A percentile compares a stretch with the other conserved stretches of the same genome.
These are phyloP conservation scores for Streptanthus diversifolius DNA, from an alignment of 345 rosid species.

Conservation along the genomic window DNA sequence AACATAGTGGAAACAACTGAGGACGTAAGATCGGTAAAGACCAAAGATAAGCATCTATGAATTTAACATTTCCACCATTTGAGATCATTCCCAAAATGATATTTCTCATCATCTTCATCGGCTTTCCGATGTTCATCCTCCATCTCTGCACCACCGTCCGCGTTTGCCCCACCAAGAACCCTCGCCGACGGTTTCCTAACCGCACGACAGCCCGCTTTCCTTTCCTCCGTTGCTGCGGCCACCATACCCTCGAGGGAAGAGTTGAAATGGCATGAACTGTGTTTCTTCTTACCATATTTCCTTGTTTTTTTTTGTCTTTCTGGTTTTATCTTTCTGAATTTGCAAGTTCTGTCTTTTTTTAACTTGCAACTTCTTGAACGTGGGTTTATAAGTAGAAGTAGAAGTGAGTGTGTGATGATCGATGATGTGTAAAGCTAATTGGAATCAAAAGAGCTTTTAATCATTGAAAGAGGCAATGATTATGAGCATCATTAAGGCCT, in stretches of 20 bases:
- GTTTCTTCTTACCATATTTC: conserved; percentile 29
- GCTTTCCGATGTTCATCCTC: conserved; percentile 51
- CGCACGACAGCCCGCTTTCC: conserved; percentile 50
- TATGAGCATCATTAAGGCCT: conserved; percentile 33
- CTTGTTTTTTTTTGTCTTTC: not conserved
- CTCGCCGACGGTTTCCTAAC: conserved; percentile 67
- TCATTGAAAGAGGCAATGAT: conserved; percentile 38
- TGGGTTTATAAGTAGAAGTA: conserved; percentile 18
- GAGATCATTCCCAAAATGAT: conserved; percentile 57
- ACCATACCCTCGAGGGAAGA: conserved; percentile 32
- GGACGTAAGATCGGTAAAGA: conserved; percentile 67
- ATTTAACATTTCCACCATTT: conserved; percentile 27
- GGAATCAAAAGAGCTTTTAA: conserved; percentile 29
- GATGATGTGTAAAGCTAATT: conserved; percentile 35
- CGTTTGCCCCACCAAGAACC: conserved; percentile 51
- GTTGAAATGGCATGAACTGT: conserved; percentile 22
- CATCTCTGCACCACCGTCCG: conserved; percentile 62
- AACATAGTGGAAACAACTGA: conserved; percentile 75
- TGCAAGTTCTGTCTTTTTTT: conserved; percentile 13
- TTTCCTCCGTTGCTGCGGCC: conserved; percentile 45
- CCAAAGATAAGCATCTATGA: conserved; percentile 48
- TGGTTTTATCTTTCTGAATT: not conserved
- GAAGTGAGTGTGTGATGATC: conserved; percentile 26
- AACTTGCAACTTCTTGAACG: conserved; percentile 14
- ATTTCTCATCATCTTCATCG: conserved; percentile 53